Percentiles rank a stretch among this genome's conserved stretches.
phyloP scores from a whole-genome alignment of 441 rosid genomes.

The Geranium incanum region DNA sequence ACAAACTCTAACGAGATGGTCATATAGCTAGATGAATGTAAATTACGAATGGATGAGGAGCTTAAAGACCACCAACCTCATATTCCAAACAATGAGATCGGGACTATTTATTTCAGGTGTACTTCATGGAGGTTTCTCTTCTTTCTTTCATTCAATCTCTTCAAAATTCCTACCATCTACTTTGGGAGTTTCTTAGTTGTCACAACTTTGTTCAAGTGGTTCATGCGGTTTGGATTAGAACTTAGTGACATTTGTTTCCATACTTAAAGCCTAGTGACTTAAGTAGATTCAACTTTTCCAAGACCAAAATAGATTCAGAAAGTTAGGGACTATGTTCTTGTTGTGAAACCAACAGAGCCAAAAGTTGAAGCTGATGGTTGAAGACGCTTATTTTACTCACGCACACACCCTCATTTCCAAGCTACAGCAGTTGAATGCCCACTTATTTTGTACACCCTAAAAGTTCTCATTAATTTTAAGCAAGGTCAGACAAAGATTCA shows the following conservation, averaged over 20 bases:
- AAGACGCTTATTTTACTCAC: no score
- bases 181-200: neutral
- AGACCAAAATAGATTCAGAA: neutral
- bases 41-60: neutral
- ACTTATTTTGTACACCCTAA: neutral
- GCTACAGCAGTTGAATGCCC: neutral
- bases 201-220: neutral
- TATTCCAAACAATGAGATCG: neutral
- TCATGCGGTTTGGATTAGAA: neutral
- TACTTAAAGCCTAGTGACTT: neutral
- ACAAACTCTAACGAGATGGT: neutral
- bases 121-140: neutral
- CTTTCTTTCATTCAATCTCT: neutral
- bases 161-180: neutral
- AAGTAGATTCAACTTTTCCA: neutral
- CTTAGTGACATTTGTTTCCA: neutral
- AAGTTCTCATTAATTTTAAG: neutral
- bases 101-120: neutral
- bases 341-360: neutral
- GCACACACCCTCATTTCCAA: no score
- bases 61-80: neutral
- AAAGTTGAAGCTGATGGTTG: neutral
- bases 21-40: neutral
- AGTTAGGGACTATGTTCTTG: neutral
- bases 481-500: neutral